Evolutionary conservation across 192 early-diverging fungal species (phyloP).

Genomic region (Linderina pennispora): DNA sequence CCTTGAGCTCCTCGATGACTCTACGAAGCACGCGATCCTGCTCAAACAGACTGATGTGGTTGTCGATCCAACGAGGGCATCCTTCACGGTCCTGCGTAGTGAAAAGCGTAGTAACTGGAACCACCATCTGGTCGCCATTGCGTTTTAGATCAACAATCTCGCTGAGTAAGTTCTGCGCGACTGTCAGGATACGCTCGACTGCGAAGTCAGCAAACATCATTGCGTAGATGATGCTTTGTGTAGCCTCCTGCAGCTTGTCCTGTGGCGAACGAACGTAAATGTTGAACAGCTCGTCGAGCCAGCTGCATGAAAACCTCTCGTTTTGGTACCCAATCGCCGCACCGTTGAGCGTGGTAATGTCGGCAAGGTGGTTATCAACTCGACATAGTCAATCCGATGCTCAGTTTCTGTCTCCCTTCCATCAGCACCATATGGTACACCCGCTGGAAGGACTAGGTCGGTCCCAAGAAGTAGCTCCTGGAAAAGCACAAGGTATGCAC

Average conservation of each 20-base stretch:
- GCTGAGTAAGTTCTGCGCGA: slow-evolving; percentile 62
- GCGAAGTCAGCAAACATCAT: slow-evolving; percentile 64
- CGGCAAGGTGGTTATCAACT: slow-evolving; percentile 43
- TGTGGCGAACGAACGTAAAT: slow-evolving; percentile 32
- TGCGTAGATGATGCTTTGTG: slow-evolving; percentile 47
- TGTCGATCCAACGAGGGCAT: slow-evolving; percentile 48
- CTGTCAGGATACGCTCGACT: slow-evolving; percentile 60
- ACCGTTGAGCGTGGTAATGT: slow-evolving; percentile 42
- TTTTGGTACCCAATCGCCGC: slow-evolving; percentile 45
- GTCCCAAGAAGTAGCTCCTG: slow-evolving; percentile 68
- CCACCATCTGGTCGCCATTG: slow-evolving; percentile 52
- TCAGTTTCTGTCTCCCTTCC: too few species aligned
- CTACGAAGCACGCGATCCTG: slow-evolving; percentile 61
- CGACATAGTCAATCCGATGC: slow-evolving; percentile 9
- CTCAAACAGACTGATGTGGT: slow-evolving; percentile 58
- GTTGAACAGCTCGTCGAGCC: slow-evolving; percentile 56
- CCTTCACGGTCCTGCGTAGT: slow-evolving; percentile 31
- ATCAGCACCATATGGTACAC: slow-evolving; percentile 22
- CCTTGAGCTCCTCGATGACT: slow-evolving; percentile 25
- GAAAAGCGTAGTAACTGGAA: slow-evolving; percentile 41
- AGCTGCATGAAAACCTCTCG: slow-evolving; percentile 39
- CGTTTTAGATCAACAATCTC: slow-evolving; percentile 63
- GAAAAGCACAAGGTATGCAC: slow-evolving; percentile 68
- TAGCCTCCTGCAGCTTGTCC: slow-evolving; percentile 20
- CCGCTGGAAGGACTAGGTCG: slow-evolving; percentile 47